These are phyloP conservation scores for Bolboschoenus planiculmis DNA, from an alignment of 176 grass and related monocot species.

Conservation along the genomic window DNA sequence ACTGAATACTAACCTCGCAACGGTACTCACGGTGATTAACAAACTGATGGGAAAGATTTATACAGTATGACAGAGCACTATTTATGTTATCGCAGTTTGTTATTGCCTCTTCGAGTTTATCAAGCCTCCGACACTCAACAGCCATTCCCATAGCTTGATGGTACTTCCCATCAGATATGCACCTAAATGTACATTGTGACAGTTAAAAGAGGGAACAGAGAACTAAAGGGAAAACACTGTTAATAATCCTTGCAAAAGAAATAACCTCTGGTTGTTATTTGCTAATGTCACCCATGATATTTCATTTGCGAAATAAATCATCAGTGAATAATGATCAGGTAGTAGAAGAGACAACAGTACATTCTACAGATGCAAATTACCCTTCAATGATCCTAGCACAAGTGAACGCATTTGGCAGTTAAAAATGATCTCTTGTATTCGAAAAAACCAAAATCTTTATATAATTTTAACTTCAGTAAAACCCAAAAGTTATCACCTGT, in stretches of 20 bases:
- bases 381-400: background rate
- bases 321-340: background rate
- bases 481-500: background rate
- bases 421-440: background rate
- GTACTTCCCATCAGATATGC: slow-evolving; percentile 87
- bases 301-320: background rate
- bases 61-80: slow-evolving; percentile 77
- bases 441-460: background rate
- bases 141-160: slow-evolving; percentile 99
- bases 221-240: background rate
- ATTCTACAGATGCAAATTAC: background rate
- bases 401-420: background rate
- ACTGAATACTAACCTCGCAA: slow-evolving; percentile 58
- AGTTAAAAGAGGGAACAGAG: slow-evolving; percentile 21
- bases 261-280: background rate
- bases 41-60: slow-evolving; percentile 91
- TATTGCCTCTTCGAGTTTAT: slow-evolving; percentile 93
- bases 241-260: background rate
- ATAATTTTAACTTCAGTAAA: background rate
- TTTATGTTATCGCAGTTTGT: slow-evolving; percentile 89
- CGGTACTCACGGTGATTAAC: slow-evolving; percentile 97
- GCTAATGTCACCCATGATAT: background rate
- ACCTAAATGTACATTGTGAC: slow-evolving; percentile 37
- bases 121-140: slow-evolving; percentile 89
- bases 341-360: background rate